These are phyloP conservation scores for Nannochloris sp. DNA, from an alignment of 139 green algal species.

Conservation along the genomic window DNA sequence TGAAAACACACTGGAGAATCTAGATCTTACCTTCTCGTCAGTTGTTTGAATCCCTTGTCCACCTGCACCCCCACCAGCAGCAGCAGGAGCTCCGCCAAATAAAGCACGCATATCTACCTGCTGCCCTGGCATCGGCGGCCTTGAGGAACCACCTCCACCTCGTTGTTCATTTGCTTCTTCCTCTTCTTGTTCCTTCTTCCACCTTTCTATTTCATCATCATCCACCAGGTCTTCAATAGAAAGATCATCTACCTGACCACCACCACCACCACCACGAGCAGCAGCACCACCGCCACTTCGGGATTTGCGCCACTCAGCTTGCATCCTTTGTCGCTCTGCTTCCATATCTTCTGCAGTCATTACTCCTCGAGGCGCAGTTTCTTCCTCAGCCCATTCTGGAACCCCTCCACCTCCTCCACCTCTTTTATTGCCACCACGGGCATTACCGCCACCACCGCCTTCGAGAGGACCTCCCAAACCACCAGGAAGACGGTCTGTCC, in stretches of 20 bases:
- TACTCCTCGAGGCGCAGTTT: not conserved
- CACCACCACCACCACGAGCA: not conserved
- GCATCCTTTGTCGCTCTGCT: conserved; percentile 33
- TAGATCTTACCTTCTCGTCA: conserved; percentile 6
- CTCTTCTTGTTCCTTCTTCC: conserved; percentile 17
- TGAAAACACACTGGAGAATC: conserved; percentile 25
- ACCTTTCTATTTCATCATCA: conserved; percentile 16
- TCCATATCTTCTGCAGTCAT: conserved; percentile 33
- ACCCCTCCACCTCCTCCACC: not conserved
- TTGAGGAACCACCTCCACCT: not conserved
- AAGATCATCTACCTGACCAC: not conserved
- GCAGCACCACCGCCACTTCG: not conserved
- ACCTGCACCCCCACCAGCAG: not conserved
- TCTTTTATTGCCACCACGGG: not conserved
- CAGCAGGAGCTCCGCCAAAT: conserved; percentile 11
- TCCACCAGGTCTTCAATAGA: not conserved
- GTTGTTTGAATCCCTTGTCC: conserved; percentile 2
- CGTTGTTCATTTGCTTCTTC: not conserved
- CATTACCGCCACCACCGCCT: not conserved
- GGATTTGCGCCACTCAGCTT: conserved; percentile 24
- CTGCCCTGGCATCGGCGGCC: conserved; percentile 8
- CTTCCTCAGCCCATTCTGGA: conserved; percentile 24
- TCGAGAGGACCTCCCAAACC: not conserved
- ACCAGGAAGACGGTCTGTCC: not conserved
- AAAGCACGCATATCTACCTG: conserved; percentile 15